Percentiles rank a stretch among this genome's conserved stretches.
Conservation (phyloP, 2,329 filamentous ascomycete species). For the Amauroascus verrucosus region DNA sequence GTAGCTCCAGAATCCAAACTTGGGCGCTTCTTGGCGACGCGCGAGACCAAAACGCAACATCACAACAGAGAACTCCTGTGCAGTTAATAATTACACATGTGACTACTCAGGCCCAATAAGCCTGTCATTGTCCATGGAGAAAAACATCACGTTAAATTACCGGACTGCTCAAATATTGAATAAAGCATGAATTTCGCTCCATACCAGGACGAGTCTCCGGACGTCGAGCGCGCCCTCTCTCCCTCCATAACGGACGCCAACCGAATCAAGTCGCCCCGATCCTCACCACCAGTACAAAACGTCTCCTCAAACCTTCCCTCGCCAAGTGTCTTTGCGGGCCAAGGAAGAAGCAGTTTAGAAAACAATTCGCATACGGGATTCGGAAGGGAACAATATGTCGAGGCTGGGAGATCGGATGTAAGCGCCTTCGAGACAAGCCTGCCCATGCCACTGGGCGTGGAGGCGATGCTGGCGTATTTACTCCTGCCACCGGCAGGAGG, state of each 20-base stretch:
- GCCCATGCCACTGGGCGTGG: conserved; percentile 74
- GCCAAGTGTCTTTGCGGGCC: conserved; percentile 31
- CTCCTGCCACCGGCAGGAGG: conserved; percentile 75
- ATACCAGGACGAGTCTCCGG: conserved; percentile 86
- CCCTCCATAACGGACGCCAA: conserved; percentile 46
- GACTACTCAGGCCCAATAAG: no score
- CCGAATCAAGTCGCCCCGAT: conserved; percentile 47
- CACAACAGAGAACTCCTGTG: no score
- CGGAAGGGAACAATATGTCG: conserved; percentile 34
- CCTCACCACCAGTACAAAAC: conserved; percentile 35
- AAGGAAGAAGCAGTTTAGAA: conserved; percentile 26
- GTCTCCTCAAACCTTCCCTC: conserved; percentile 32
- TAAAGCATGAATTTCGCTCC: conserved; percentile 80
- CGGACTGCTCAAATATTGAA: no score
- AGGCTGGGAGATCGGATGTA: conserved; percentile 55
- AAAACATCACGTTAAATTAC: no score
- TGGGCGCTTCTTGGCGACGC: no score
- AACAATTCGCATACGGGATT: conserved; percentile 21
- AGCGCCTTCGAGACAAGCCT: conserved; percentile 77
- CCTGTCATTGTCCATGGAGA: no score
- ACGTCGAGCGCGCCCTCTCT: conserved; percentile 69
- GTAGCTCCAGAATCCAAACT: no score
- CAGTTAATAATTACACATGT: no score
- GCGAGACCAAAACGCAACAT: no score
- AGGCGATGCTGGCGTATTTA: conserved; percentile 83